Conservation (phyloP, 495 filamentous ascomycete species). For the Hypoxylon rickii region DNA sequence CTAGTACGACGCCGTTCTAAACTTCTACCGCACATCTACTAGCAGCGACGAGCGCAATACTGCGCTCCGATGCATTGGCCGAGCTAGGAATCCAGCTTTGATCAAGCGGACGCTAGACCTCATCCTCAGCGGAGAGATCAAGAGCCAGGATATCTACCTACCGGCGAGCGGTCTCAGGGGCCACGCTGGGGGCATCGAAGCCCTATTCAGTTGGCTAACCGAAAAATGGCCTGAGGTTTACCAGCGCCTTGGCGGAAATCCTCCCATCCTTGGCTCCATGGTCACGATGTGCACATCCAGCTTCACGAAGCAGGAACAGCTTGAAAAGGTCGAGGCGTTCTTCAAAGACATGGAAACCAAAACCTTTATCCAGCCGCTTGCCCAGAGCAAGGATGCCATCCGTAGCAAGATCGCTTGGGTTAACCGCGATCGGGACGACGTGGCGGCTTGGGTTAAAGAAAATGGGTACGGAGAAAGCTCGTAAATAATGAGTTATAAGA, state of each 20-base stretch:
- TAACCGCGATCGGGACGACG: conserved; percentile 59
- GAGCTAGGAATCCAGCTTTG: conserved; percentile 74
- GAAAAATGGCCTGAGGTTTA: conserved; percentile 82
- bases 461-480: conserved; percentile 38
- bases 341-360: conserved; percentile 81
- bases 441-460: conserved; percentile 56
- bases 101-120: conserved; percentile 80
- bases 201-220: conserved; percentile 81
- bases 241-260: conserved; percentile 65
- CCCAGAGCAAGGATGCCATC: conserved; percentile 65
- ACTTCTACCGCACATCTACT: conserved; percentile 82
- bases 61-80: conserved; percentile 84
- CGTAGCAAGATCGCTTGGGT: conserved; percentile 65
- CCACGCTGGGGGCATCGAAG: conserved; percentile 77
- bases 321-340: conserved; percentile 76
- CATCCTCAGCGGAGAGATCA: conserved; percentile 80
- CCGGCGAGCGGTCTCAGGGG: conserved; percentile 76
- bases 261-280: conserved; percentile 86
- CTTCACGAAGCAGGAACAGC: conserved; percentile 77
- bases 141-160: conserved; percentile 95
- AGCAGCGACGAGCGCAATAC: conserved; percentile 95
- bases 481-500: not conserved
- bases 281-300: conserved; percentile 82
- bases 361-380: conserved; percentile 65
- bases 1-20: conserved; percentile 75